These are phyloP conservation scores for Hypoxylon sp. DNA, from an alignment of 2,329 filamentous ascomycete genomes.

Conservation along the genomic window DNA sequence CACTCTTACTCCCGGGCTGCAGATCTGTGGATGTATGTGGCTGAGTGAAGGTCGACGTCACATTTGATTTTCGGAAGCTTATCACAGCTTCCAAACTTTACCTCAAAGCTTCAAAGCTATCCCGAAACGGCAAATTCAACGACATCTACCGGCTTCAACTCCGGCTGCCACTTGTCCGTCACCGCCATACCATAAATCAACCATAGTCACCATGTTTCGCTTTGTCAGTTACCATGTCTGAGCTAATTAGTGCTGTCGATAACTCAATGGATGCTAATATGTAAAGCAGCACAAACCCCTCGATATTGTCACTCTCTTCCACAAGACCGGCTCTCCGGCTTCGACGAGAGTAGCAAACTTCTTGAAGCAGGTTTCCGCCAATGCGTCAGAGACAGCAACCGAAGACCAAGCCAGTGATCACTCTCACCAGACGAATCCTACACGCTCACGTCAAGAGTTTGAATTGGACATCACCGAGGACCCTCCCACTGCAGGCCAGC, in stretches of 20 bases:
- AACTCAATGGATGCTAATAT: conserved; percentile 5
- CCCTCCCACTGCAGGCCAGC: conserved; percentile 83
- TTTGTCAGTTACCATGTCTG: conserved; percentile 58
- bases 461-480: conserved; percentile 87
- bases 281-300: conserved; percentile 76
- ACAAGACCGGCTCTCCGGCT: conserved; percentile 80
- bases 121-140: conserved; percentile 43
- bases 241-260: neutral
- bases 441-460: conserved; percentile 74
- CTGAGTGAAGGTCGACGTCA: conserved; percentile 35
- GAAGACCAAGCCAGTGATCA: conserved; percentile 80
- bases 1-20: conserved; percentile 12
- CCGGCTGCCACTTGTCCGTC: conserved; percentile 4
- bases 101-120: conserved; percentile 38
- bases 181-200: neutral
- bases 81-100: conserved; percentile 27
- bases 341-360: conserved; percentile 81
- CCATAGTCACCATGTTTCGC: conserved; percentile 59
- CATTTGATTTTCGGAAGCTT: conserved; percentile 23
- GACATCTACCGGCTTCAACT: conserved; percentile 17
- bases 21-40: conserved; percentile 7
- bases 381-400: conserved; percentile 75
- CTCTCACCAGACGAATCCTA: conserved; percentile 66
- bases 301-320: conserved; percentile 96
- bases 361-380: conserved; percentile 83